phyloP scores from a whole-genome alignment of 192 early-diverging fungal species.

The Geranomyces michiganensis region DNA sequence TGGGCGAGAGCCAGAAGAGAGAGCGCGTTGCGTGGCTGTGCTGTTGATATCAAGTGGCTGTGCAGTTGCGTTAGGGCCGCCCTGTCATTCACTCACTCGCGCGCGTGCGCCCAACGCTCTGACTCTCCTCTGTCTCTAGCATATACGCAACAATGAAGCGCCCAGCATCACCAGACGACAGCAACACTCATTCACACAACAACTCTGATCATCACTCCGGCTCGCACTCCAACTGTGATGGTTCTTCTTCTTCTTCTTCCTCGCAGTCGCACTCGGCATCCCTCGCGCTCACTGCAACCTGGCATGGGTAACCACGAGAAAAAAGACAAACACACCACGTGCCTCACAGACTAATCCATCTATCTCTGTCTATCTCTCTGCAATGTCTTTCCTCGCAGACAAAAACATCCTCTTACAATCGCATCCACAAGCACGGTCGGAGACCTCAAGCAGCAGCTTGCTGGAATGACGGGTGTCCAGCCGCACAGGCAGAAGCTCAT shows the following conservation, averaged over 20 bases:
- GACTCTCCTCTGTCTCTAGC: no score
- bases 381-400: neutral
- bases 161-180: neutral
- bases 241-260: no score
- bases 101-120: no score
- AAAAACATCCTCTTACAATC: conserved; percentile 16
- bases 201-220: no score
- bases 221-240: no score
- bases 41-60: no score
- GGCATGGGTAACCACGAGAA: neutral
- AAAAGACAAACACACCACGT: neutral
- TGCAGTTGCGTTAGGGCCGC: no score
- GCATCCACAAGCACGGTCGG: conserved; percentile 10
- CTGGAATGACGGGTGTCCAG: conserved; percentile 67
- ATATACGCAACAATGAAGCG: no score
- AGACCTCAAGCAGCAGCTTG: conserved; percentile 39
- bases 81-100: no score
- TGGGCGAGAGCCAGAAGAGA: neutral
- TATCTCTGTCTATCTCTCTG: no score
- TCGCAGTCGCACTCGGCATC: neutral
- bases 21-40: no score
- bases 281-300: conserved; percentile 1
- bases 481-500: conserved; percentile 72
- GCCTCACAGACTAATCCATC: no score
- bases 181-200: neutral